Conservation (phyloP, 768 basidiomycete genomes). For the Trametes villosa region DNA sequence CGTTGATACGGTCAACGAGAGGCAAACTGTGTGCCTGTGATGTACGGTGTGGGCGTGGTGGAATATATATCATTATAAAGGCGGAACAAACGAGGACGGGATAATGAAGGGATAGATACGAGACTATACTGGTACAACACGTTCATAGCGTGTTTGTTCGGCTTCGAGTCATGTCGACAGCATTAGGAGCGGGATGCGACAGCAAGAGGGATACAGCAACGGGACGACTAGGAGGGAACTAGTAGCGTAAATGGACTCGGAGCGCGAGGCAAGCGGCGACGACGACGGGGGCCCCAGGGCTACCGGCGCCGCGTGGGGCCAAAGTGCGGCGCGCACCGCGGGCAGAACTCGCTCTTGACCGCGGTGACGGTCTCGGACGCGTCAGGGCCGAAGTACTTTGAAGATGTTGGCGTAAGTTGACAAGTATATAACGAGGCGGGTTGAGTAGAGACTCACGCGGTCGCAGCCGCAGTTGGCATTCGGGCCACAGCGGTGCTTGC, state of each 20-base stretch:
- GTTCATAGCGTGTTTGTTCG: background rate
- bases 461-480: constrained; percentile 51
- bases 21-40: too few relatives aligned
- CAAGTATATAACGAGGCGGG: background rate
- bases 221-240: background rate
- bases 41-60: too few relatives aligned
- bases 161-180: background rate
- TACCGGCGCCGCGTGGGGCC: constrained; percentile 25
- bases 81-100: background rate
- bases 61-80: too few relatives aligned
- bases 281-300: background rate
- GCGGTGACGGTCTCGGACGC: constrained; percentile 60
- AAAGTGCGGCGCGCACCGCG: constrained; percentile 37
- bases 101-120: background rate
- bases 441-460: constrained; percentile 38
- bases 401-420: background rate
- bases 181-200: background rate
- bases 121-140: background rate
- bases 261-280: too few relatives aligned
- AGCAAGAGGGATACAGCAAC: constrained; percentile 3
- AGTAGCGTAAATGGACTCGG: background rate
- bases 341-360: constrained; percentile 48
- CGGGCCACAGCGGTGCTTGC: constrained; percentile 42
- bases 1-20: too few relatives aligned
- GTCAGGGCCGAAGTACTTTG: constrained; percentile 79